Evolutionary conservation across 139 green algal genomes (phyloP).

Genomic region (Auxenochlorella pyrenoidosa): DNA sequence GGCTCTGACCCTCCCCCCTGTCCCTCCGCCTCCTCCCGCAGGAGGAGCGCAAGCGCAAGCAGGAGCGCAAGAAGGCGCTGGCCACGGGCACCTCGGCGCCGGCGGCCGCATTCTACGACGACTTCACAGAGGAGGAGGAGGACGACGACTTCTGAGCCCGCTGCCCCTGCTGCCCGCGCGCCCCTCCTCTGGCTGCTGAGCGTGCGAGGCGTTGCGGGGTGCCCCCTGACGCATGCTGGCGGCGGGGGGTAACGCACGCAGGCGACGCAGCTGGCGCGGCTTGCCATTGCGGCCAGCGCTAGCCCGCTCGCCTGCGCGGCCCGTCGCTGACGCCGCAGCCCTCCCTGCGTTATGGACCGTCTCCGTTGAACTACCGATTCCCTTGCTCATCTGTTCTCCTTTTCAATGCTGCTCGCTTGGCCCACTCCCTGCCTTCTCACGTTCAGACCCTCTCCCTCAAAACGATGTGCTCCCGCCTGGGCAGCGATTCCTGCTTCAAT

Average conservation of each 20-base stretch:
- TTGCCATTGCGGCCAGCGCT: neutral
- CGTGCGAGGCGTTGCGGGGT: too few species aligned
- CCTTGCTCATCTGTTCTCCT: neutral
- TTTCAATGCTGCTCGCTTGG: neutral
- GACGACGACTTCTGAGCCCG: conserved; percentile 30
- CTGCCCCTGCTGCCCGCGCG: neutral
- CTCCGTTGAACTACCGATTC: neutral
- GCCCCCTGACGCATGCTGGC: neutral
- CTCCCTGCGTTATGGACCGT: neutral
- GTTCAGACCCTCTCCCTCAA: neutral
- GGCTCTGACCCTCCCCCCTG: too few species aligned
- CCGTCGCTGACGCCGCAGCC: neutral
- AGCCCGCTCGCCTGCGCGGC: too few species aligned
- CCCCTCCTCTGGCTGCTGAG: neutral
- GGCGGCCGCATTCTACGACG: neutral
- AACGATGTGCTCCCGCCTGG: too few species aligned
- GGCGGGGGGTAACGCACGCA: neutral
- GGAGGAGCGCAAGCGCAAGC: conserved; percentile 27
- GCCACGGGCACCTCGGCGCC: neutral
- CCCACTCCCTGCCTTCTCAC: conserved; percentile 7
- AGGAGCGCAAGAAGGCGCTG: neutral
- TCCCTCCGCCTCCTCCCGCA: neutral
- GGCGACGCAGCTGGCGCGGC: neutral
- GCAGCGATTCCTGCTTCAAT: too few species aligned
- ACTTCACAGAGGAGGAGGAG: conserved; percentile 10